Conservation (phyloP, 495 filamentous ascomycete species). For the Neurospora sp. region DNA sequence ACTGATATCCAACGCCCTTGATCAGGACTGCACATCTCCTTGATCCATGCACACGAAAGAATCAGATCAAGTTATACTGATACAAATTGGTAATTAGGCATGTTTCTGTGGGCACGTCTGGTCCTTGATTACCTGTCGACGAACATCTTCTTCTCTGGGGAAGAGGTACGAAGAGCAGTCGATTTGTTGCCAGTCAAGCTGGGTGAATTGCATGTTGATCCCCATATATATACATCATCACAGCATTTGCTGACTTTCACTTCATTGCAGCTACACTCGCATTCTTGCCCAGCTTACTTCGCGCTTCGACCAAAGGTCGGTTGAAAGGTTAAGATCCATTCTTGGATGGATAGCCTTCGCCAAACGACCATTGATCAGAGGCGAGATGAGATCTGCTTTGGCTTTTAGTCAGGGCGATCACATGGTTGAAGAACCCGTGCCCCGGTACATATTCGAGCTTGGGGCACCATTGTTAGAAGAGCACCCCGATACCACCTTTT, state of each 20-base stretch:
- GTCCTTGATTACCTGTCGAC: slow-evolving; percentile 20
- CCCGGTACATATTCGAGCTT: slow-evolving; percentile 21
- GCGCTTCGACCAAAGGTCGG: slow-evolving; percentile 16
- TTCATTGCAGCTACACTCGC: slow-evolving; percentile 13
- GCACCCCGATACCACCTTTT: slow-evolving; percentile 10
- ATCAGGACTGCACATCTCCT: background rate
- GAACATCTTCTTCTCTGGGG: slow-evolving; percentile 22
- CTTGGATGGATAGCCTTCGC: slow-evolving; percentile 27
- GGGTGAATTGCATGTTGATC: slow-evolving; percentile 16
- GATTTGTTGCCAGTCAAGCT: slow-evolving; percentile 16
- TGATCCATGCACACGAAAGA: background rate
- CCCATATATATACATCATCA: background rate
- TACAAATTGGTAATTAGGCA: slow-evolving; percentile 12
- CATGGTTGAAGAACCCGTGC: slow-evolving; percentile 2
- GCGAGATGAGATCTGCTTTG: slow-evolving; percentile 22
- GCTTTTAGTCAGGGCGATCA: slow-evolving; percentile 13
- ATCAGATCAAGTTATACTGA: slow-evolving; percentile 1
- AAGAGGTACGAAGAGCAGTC: slow-evolving; percentile 14
- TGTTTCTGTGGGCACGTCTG: slow-evolving; percentile 26
- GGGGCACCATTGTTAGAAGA: slow-evolving; percentile 22
- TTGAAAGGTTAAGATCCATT: slow-evolving; percentile 13
- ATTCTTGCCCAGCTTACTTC: slow-evolving; percentile 14
- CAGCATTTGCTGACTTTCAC: background rate
- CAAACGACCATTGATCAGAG: slow-evolving; percentile 16
- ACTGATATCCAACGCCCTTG: background rate